Evolutionary conservation across 768 basidiomycete genomes (phyloP).

Genomic region (Serendipita sp.): DNA sequence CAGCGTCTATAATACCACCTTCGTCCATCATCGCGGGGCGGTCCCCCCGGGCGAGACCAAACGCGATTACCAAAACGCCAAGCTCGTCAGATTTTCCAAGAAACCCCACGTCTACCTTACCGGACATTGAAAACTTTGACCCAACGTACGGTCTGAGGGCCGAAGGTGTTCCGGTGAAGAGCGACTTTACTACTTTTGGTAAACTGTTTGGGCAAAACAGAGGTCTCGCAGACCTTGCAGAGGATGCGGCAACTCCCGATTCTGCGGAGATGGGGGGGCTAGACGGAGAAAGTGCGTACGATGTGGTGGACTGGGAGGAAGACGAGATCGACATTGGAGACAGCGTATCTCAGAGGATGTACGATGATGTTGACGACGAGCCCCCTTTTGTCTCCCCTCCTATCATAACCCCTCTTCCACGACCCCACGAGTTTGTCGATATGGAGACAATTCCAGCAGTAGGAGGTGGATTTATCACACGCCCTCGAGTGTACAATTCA

Average conservation of each 20-base stretch:
- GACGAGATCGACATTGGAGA: conserved; percentile 34
- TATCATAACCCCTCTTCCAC: conserved; percentile 17
- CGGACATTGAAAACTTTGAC: conserved; percentile 75
- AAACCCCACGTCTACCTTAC: conserved; percentile 24
- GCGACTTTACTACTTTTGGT: conserved; percentile 63
- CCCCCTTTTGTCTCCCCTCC: conserved; percentile 21
- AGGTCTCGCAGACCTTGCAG: conserved; percentile 47
- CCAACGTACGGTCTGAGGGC: conserved; percentile 92
- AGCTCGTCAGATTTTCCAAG: neutral
- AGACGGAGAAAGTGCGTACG: conserved; percentile 8
- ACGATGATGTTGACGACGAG: conserved; percentile 44
- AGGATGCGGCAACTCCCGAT: conserved; percentile 32
- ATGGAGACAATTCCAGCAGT: conserved; percentile 86
- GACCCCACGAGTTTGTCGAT: conserved; percentile 32
- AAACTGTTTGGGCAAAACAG: conserved; percentile 33
- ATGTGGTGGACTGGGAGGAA: neutral
- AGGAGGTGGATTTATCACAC: conserved; percentile 73
- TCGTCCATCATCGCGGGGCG: neutral
- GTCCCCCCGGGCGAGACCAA: neutral
- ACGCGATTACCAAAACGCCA: neutral
- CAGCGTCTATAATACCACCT: neutral
- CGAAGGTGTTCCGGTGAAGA: conserved; percentile 75
- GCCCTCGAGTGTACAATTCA: conserved; percentile 72
- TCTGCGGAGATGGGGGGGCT: conserved; percentile 28
- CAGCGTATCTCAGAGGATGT: conserved; percentile 15